Evolutionary conservation across 305 asterid genomes (phyloP), one percentile per base, ranked within the genome.

Genomic region (Fraxinus xanthoxyloides): DNA sequence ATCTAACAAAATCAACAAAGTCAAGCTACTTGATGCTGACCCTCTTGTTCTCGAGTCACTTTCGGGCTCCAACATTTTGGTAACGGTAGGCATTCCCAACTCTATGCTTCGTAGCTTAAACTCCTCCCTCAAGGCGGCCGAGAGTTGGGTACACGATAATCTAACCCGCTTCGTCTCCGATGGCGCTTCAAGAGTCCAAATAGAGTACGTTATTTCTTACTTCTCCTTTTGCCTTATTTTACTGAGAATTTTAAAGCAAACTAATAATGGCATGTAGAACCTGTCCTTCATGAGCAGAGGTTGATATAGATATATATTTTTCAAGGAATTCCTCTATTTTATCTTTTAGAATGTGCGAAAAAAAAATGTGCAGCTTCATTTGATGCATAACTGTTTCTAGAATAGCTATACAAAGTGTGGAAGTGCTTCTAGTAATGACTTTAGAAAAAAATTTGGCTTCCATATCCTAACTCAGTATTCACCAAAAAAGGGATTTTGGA

Each of bases 91-190:
- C 87, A 88, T 94, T 86, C 97, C 98, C 1, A 91, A 92, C 69
- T 86, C 93, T 23, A 83, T 94, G 98, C 97, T 94, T 77, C 95
- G 90, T 35, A 74, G 86, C 81, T 92, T 93, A 80, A 94, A 94
- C 61, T 81, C 93, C 4, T 93, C 97, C 2, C 61, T 87, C 32
- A 94, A 90, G 82, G 91, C 93, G 26, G 98, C 98, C 17, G 83
- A 88, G 83, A 86, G 86, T 84, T 93, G 97, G 97, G 97, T 94
- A 73, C 98, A 92, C 83, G 94, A 94, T 80, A 92, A 94, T 81
- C 93, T 94, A 83, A 91, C 98, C 43, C 93, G 97, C 78, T 94
- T 87, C 80, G 89, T 91, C 77, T 90, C 95, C 15, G 86, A 77
- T 77, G 89, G 91, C 63, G 84, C 90, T 43, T 84, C 88, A 61